These are phyloP conservation scores for Trifolium repens DNA, from an alignment of 306 rosid species.

Conservation along the genomic window DNA sequence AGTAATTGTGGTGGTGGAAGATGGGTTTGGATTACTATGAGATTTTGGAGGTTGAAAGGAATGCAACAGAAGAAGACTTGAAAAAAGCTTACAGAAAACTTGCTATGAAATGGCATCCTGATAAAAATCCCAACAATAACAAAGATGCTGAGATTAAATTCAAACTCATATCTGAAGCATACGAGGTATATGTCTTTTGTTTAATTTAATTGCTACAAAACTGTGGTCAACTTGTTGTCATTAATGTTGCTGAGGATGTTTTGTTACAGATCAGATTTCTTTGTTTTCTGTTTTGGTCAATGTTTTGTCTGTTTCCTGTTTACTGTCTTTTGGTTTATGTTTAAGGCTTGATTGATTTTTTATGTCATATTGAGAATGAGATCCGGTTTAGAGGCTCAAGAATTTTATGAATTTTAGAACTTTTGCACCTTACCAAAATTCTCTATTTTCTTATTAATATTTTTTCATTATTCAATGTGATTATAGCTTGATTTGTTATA, in stretches of 20 bases:
- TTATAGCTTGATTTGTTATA: background rate
- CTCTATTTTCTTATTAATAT: background rate
- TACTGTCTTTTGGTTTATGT: background rate
- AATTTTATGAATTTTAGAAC: background rate
- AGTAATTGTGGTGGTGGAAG: background rate
- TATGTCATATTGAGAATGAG: conserved; percentile 9
- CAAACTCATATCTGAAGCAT: conserved; percentile 89
- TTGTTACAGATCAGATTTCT: conserved; percentile 24
- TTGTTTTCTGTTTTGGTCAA: conserved; percentile 16
- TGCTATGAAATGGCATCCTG: conserved; percentile 98
- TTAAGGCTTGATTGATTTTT: background rate
- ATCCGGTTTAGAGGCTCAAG: background rate
- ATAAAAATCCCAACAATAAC: conserved; percentile 77
- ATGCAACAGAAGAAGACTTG: conserved; percentile 76
- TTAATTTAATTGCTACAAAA: conserved; percentile 22
- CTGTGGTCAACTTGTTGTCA: background rate
- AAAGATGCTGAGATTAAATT: conserved; percentile 82
- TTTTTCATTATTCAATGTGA: background rate
- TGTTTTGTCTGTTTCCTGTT: conserved; percentile 9
- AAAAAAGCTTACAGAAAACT: conserved; percentile 80
- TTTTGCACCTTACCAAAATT: background rate
- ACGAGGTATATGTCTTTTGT: conserved; percentile 44
- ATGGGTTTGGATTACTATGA: conserved; percentile 66
- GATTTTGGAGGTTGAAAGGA: conserved; percentile 77
- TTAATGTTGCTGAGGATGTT: background rate